Conservation (phyloP, 768 basidiomycete genomes). For the Rhizopogon sp. region DNA sequence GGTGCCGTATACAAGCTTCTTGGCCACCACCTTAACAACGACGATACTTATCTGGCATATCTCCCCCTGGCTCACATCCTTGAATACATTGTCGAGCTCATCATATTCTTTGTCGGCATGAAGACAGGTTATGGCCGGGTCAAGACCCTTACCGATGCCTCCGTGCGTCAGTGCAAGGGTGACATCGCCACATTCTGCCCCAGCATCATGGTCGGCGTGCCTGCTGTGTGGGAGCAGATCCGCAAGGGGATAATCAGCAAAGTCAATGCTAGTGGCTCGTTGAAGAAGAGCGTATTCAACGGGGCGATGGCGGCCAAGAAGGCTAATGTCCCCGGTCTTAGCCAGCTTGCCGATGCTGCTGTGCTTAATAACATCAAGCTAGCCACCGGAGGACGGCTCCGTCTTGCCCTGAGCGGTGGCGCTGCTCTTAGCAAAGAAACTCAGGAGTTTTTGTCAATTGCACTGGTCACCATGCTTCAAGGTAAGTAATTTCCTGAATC, state of each 20-base stretch:
- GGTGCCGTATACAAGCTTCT: constrained; percentile 77
- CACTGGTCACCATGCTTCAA: constrained; percentile 81
- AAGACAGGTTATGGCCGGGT: constrained; percentile 86
- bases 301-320: constrained; percentile 75
- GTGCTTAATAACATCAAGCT: constrained; percentile 74
- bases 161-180: constrained; percentile 84
- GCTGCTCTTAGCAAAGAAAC: constrained; percentile 83
- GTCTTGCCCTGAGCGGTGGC: constrained; percentile 79
- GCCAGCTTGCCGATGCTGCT: constrained; percentile 63
- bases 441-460: constrained; percentile 82
- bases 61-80: constrained; percentile 93
- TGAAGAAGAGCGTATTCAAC: constrained; percentile 78
- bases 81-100: constrained; percentile 89
- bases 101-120: constrained; percentile 71
- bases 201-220: constrained; percentile 91
- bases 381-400: constrained; percentile 84
- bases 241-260: constrained; percentile 89
- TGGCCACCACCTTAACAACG: constrained; percentile 38
- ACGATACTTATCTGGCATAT: constrained; percentile 70
- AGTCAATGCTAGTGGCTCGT: constrained; percentile 58
- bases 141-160: constrained; percentile 93
- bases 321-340: constrained; percentile 59
- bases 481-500: constrained; percentile 41
- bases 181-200: constrained; percentile 83
- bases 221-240: constrained; percentile 96